Evolutionary conservation across 2,329 filamentous ascomycete species (phyloP), one percentile per base, ranked within the genome.

Genomic region (Ophidiomyces ophidiicola): DNA sequence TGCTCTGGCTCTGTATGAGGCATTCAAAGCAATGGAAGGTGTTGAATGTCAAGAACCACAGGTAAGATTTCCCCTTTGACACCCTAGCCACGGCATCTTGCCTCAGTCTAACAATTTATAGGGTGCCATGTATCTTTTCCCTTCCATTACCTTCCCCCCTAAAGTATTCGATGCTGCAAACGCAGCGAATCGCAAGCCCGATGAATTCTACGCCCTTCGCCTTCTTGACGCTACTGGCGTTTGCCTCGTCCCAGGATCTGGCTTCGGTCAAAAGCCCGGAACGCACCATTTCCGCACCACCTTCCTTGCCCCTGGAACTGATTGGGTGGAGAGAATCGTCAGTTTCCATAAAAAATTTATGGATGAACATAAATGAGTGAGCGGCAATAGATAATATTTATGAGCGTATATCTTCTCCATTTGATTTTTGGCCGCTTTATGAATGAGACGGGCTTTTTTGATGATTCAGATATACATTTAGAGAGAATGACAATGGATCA

Each of bases 81-180:
- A 26, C 14, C 11, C 24, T 11, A 14, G 10, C 6, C 12, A 32
- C n/a, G 12, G 18, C 14, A 26, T 31, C 26, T 26, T 14, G 23
- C 5, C 29, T 24, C 17, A 21, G 21, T n/a, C n/a, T n/a, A n/a
- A n/a, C n/a, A n/a, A n/a, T 39, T 43, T 6, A 17, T 48, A 94
- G 72, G 90, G 90, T 44, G 80, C 82, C 58, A 98, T 98, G 90
- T 98, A 98, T 68, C 81, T 98, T 54, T 98, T 96, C 76, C 90
- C 90, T 17, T 90, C 84, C 51, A 93, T 98, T 64, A 76, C 69
- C 23, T 69, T 98, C 17, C 76, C 90, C 1, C 51, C 64, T 17
- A 84, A 83, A 64, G 90, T 86, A 28, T 63, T 79, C 46, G 78
- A 80, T 48, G 83, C 82, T 11, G 90, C 90, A 23, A 61, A 69